A percentile compares a stretch with the other conserved stretches of the same genome.
Conservation (phyloP, 768 basidiomycete species). For the Cubamyces sp. region DNA sequence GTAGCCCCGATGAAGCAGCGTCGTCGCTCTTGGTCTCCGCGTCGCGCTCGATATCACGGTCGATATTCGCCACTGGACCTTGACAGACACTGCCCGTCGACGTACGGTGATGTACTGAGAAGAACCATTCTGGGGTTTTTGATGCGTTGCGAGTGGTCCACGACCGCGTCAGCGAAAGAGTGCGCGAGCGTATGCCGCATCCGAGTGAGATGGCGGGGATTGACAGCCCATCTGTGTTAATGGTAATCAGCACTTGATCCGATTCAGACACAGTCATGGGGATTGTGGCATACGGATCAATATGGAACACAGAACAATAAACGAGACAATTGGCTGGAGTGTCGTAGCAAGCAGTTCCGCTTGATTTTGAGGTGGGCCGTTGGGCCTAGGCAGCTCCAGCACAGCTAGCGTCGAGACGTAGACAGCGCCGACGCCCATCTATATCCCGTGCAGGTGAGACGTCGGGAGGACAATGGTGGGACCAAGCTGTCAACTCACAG, state of each 20-base stretch:
- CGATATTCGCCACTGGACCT: not conserved
- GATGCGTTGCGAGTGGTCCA: conserved; percentile 39
- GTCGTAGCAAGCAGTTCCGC: conserved; percentile 72
- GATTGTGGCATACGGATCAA: conserved; percentile 69
- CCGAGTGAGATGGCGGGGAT: conserved; percentile 69
- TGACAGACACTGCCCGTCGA: conserved; percentile 14
- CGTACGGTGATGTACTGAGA: conserved; percentile 38
- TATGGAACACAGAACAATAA: conserved; percentile 86
- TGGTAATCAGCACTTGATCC: not conserved
- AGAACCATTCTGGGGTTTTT: conserved; percentile 50
- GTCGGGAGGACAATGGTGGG: not conserved
- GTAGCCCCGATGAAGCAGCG: not conserved
- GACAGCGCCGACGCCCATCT: conserved; percentile 93
- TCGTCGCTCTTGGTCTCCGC: conserved; percentile 12
- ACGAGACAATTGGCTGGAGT: conserved; percentile 84
- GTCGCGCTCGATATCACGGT: conserved; percentile 17
- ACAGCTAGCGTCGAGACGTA: conserved; percentile 83
- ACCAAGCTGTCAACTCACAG: not conserved
- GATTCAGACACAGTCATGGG: not conserved
- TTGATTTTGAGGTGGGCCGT: conserved; percentile 64
- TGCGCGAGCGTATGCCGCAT: conserved; percentile 48
- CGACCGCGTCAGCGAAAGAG: conserved; percentile 49
- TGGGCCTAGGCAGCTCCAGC: conserved; percentile 59
- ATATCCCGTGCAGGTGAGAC: not conserved
- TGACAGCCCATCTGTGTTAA: conserved; percentile 61